Evolutionary conservation across 768 basidiomycete species (phyloP).

Genomic region (Lyophyllum shimeji): DNA sequence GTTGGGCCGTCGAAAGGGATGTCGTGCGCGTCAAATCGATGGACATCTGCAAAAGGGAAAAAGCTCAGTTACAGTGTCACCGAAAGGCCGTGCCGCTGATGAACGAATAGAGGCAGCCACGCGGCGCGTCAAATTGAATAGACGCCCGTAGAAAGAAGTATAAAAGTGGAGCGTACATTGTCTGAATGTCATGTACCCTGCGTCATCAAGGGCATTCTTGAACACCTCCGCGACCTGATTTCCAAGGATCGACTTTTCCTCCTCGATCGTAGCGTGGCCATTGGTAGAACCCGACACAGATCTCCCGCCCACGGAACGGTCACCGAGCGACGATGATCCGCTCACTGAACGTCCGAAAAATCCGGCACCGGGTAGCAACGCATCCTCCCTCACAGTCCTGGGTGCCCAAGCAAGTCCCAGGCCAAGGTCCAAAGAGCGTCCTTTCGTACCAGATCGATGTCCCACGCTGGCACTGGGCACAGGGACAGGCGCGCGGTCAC

Average conservation of each 20-base stretch:
- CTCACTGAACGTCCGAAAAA: slow-evolving; percentile 35
- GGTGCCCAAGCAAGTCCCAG: slow-evolving; percentile 75
- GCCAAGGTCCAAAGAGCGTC: slow-evolving; percentile 71
- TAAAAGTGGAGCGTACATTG: slow-evolving; percentile 50
- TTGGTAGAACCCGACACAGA: slow-evolving; percentile 24
- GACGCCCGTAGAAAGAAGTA: not conserved
- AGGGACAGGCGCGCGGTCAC: slow-evolving; percentile 33
- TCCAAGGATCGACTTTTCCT: slow-evolving; percentile 34
- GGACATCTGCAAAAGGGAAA: slow-evolving; percentile 50
- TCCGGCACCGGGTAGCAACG: slow-evolving; percentile 51
- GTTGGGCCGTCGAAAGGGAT: slow-evolving; percentile 75
- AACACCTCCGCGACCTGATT: slow-evolving; percentile 50
- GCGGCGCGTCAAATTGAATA: not conserved
- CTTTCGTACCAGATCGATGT: slow-evolving; percentile 51
- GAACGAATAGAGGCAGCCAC: not conserved
- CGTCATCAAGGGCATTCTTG: slow-evolving; percentile 42
- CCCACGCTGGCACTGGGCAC: slow-evolving; percentile 28
- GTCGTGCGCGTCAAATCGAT: slow-evolving; percentile 69
- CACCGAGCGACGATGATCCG: slow-evolving; percentile 23
- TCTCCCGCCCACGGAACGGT: slow-evolving; percentile 15
- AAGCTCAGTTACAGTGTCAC: slow-evolving; percentile 11
- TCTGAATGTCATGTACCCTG: slow-evolving; percentile 53
- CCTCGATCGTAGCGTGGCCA: slow-evolving; percentile 14
- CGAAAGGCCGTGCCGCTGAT: slow-evolving; percentile 1
- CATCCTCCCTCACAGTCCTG: slow-evolving; percentile 61